Evolutionary conservation across 768 basidiomycete genomes (phyloP).

Genomic region (Tricholoma saponaceum): DNA sequence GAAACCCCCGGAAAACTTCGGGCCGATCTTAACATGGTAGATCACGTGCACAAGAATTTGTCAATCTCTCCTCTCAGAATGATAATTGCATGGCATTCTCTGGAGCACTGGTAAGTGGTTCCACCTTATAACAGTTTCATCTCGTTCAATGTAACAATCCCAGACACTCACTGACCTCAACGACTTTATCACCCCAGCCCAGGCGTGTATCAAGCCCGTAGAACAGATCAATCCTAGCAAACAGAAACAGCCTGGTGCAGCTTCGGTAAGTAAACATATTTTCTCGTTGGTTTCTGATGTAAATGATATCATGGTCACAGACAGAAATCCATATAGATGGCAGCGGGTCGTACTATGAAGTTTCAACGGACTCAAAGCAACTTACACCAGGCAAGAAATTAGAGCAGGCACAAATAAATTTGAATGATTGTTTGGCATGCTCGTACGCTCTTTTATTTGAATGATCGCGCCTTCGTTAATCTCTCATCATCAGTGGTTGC

Average conservation of each 20-base stretch:
- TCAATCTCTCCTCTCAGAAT: background rate
- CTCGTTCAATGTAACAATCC: background rate
- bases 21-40: background rate
- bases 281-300: slow-evolving; percentile 1
- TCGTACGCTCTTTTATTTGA: slow-evolving; percentile 52
- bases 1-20: too few relatives aligned
- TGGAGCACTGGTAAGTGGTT: slow-evolving; percentile 66
- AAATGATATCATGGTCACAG: slow-evolving; percentile 34
- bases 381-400: slow-evolving; percentile 51
- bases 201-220: slow-evolving; percentile 97
- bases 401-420: slow-evolving; percentile 89
- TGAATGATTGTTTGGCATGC: slow-evolving; percentile 98
- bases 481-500: slow-evolving; percentile 64
- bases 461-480: background rate
- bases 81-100: slow-evolving; percentile 71
- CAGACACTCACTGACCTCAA: slow-evolving; percentile 95
- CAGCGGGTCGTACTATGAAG: slow-evolving; percentile 85
- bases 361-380: slow-evolving; percentile 33
- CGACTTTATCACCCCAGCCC: slow-evolving; percentile 95
- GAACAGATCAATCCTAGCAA: slow-evolving; percentile 34
- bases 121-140: slow-evolving; percentile 1
- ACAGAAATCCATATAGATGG: slow-evolving; percentile 92
- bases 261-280: slow-evolving; percentile 26
- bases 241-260: slow-evolving; percentile 29
- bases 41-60: background rate